Evolutionary conservation across 2,329 filamentous ascomycete genomes (phyloP), one percentile per base, ranked within the genome.

Genomic region (Pestalotiopsis sp.): DNA sequence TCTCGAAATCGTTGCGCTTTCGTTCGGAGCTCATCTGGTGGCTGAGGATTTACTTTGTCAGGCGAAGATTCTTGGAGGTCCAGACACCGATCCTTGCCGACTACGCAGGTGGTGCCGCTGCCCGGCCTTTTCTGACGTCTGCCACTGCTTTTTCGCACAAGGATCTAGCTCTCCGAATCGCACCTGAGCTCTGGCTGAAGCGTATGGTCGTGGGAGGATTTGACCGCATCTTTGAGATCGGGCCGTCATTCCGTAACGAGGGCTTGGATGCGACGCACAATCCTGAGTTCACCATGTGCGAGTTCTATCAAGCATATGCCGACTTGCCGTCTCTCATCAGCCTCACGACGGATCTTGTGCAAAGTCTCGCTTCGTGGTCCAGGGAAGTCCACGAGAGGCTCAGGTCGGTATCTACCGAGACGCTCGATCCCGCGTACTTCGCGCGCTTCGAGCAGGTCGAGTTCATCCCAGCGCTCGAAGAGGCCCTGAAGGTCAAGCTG

Each of bases 261-360:
- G 93, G 94, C 79, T 83, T 97, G 45, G 95, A 98, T 79, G 88
- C 88, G 38, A 97, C 94, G 0, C 96, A 99, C 79, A 99, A 99
- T 77, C 95, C 96, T 0, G 96, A 99, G 78, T 99, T 98, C 81
- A 96, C 93, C 59, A 98, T 93, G 70, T 98, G 95, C 84, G 96
- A 99, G 81, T 98, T 97, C 82, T 99, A 99, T 81, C 91, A 92
- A 70, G 91, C 95, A 2, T 97, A 95, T 75, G 90, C 92, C 70
- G 92, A 91, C 72, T 86, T 98, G 0, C 83, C 90, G 45, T 89
- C 93, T 57, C 83, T 98, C 65, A 94, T 97, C 76, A 78, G 80
- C 23, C 89, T 90, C 77, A 98, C 95, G 0, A 92, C 96, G 78
- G 83, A 86, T 14, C 81, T 98, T 62, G 80, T 98, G 39, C 83